A percentile compares a stretch with the other conserved stretches of the same genome.
Evolutionary conservation across 2,329 filamentous ascomycete species (phyloP).

Genomic region (Ceratocystis ficicola): DNA sequence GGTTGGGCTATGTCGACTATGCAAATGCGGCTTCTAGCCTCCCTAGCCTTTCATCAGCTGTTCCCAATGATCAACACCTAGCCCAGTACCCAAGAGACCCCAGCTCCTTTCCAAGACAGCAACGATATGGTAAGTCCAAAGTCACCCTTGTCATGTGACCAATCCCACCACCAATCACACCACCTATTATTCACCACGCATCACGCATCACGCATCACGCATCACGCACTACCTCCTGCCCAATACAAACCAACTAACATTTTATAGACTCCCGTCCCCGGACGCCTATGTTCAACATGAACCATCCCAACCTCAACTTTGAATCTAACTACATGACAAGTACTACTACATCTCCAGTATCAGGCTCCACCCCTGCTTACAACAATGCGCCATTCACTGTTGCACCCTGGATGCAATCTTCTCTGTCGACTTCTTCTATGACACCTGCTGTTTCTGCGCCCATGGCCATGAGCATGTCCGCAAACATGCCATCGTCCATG

Average conservation of each 20-base stretch:
- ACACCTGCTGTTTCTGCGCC: neutral
- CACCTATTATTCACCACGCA: neutral
- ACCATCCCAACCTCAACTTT: neutral
- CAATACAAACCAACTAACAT: neutral
- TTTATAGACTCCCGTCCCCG: constrained; percentile 2
- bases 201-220: no score
- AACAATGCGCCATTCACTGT: neutral
- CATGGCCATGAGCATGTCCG: neutral
- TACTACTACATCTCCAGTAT: neutral
- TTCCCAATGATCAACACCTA: neutral
- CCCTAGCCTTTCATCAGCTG: neutral
- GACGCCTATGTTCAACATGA: neutral
- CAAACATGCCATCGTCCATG: constrained; percentile 4
- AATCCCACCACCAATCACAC: neutral
- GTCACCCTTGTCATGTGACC: neutral
- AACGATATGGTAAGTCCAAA: constrained; percentile 3
- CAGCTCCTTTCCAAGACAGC: neutral
- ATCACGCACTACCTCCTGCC: neutral
- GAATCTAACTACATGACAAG: constrained; percentile 1
- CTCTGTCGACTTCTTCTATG: neutral
- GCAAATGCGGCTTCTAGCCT: neutral
- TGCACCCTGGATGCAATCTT: constrained; percentile 1
- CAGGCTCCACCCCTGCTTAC: neutral
- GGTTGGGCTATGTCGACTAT: neutral
- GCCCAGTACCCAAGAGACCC: neutral